phyloP scores from a whole-genome alignment of 2,329 filamentous ascomycete species.

The Raffaelea albimanens region DNA sequence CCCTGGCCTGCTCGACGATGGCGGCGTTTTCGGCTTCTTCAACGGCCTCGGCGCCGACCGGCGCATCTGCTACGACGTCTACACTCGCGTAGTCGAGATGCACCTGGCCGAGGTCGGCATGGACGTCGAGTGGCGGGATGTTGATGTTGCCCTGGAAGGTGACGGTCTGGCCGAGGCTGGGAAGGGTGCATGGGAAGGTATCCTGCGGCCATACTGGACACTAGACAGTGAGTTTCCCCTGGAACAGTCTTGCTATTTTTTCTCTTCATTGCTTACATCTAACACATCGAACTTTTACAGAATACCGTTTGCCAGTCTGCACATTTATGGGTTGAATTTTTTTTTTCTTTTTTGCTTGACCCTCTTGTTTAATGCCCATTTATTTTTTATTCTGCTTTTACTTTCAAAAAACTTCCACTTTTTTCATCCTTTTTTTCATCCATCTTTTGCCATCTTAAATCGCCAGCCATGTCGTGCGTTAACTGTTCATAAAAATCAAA shows the following conservation, averaged over 20 bases:
- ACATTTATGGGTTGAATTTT: slow-evolving; percentile 55
- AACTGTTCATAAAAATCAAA: too few relatives aligned
- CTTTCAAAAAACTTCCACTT: background rate
- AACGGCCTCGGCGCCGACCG: slow-evolving; percentile 89
- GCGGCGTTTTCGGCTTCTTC: slow-evolving; percentile 76
- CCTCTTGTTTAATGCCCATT: background rate
- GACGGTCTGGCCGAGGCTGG: slow-evolving; percentile 53
- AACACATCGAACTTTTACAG: slow-evolving; percentile 22
- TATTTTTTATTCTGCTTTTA: background rate
- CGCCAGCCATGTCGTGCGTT: too few relatives aligned
- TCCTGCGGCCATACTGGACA: slow-evolving; percentile 83
- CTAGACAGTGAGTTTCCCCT: slow-evolving; percentile 50
- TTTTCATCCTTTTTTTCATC: too few relatives aligned
- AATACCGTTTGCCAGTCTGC: slow-evolving; percentile 66
- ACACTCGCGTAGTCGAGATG: slow-evolving; percentile 84
- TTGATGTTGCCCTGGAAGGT: slow-evolving; percentile 65
- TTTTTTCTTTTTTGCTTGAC: background rate
- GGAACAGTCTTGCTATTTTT: slow-evolving; percentile 4
- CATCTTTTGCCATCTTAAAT: too few relatives aligned
- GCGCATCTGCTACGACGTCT: slow-evolving; percentile 91
- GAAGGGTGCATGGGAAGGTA: slow-evolving; percentile 76
- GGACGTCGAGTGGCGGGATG: slow-evolving; percentile 77
- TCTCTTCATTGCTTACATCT: slow-evolving; percentile 2
- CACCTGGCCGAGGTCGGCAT: slow-evolving; percentile 82
- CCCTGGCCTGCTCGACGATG: slow-evolving; percentile 62